Evolutionary conservation across 176 grass and related monocot species (phyloP), one percentile per base, ranked within the genome.

Genomic region (Paspalum notatum): DNA sequence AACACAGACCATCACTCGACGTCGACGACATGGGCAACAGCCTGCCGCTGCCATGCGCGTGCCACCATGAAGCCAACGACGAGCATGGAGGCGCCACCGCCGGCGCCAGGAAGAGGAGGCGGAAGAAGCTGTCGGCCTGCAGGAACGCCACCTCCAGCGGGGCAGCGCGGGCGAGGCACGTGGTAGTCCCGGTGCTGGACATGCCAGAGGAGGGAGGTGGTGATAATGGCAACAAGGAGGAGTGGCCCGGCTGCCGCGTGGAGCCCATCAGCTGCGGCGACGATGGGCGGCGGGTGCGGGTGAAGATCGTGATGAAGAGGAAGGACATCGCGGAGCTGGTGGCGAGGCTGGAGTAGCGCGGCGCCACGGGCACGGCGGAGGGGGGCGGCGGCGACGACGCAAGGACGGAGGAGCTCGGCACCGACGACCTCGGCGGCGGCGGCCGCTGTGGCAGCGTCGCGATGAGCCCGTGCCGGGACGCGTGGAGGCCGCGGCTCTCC

Each of bases 281-380:
- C 0, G 57, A 25, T 21, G 72, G 54, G 45, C 66, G 43, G 2
- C 66, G 43, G 2, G 17, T 82, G 17, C 85, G 62, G 58, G 46
- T 93, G 77, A 90, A 65, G 85, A 76, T 93, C 42, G 87, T 87
- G 91, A 53, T 93, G 85, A 79, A 37, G 54, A 85, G 71, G 87
- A 79, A 85, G 77, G 81, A 90, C 55, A 88, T 75, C 55, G 82
- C 68, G 43, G 84, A 79, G 81, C 62, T 93, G 44, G 58, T 93
- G 66, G 69, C 81, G 22, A 50, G 69, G 81, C 85, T 90, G 40
- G 69, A 71, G 41, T 63, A 64, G 62, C 40, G 76, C 4, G 43
- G 41, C 14, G 59, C 59, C 8, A 32, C 3, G 32, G 32, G 3
- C 32, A 32, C 32, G 32, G 20, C 0, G 64, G 66, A 66, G 37